Evolutionary conservation across 2,329 filamentous ascomycete genomes (phyloP).

Genomic region (Aspergillus intermedius): DNA sequence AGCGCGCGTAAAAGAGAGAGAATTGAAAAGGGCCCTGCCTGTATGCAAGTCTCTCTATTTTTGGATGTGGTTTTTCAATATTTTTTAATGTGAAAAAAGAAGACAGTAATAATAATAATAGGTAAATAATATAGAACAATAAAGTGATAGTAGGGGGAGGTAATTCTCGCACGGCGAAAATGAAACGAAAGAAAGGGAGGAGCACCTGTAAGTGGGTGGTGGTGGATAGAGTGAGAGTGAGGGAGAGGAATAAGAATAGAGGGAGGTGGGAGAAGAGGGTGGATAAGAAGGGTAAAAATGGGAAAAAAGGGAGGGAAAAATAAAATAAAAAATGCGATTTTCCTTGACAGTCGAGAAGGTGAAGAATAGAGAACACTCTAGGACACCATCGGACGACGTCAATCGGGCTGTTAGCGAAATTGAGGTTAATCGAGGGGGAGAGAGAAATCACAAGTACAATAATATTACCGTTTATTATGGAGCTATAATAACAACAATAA

Average conservation of each 20-base stretch:
- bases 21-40: constrained; percentile 32
- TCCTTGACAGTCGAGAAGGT: too few relatives aligned
- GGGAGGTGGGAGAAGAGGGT: constrained; percentile 11
- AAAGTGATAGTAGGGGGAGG: neutral
- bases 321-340: constrained; percentile 7
- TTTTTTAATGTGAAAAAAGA: constrained; percentile 7
- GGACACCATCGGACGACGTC: constrained; percentile 5
- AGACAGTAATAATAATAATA: constrained; percentile 10
- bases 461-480: neutral
- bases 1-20: constrained; percentile 13
- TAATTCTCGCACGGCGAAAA: constrained; percentile 31
- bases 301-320: constrained; percentile 12
- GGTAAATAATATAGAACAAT: neutral
- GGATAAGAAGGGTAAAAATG: constrained; percentile 20
- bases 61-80: neutral
- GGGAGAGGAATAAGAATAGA: constrained; percentile 9
- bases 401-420: constrained; percentile 1
- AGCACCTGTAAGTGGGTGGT: constrained; percentile 1
- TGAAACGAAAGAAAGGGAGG: constrained; percentile 13
- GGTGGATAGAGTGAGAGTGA: constrained; percentile 13
- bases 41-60: constrained; percentile 19
- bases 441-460: constrained; percentile 2
- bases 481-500: constrained; percentile 11
- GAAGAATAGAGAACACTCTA: too few relatives aligned
- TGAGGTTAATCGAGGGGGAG: constrained; percentile 3